These are phyloP conservation scores for Cryptococcus wingfieldii DNA, from an alignment of 1,284 basidiomycete species.

Conservation along the genomic window DNA sequence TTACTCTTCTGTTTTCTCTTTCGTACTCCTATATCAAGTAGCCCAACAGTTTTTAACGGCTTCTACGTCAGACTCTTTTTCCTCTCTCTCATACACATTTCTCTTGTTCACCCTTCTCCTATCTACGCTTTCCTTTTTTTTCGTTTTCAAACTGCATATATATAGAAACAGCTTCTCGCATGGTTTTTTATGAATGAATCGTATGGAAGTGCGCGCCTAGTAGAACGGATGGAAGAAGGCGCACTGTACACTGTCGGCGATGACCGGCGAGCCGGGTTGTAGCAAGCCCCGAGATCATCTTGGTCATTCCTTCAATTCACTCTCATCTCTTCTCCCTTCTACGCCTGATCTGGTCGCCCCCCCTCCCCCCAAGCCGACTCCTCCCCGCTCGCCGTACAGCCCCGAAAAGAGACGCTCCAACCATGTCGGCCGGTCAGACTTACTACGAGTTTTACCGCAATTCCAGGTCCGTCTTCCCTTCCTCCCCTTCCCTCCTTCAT, in stretches of 20 bases:
- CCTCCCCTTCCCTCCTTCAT: neutral
- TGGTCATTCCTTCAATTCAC: no score
- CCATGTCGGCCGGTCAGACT: conserved; percentile 50
- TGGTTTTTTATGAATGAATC: neutral
- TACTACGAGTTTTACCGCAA: conserved; percentile 85
- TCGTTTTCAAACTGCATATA: neutral
- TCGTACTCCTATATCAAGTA: neutral
- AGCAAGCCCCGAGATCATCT: no score
- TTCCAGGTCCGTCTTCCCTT: conserved; percentile 26
- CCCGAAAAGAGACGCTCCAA: neutral
- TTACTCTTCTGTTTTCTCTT: neutral
- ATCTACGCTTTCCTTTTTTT: neutral
- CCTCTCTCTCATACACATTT: neutral
- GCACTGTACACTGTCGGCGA: no score
- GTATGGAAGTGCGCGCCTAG: neutral
- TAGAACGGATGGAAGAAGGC: no score
- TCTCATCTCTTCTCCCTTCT: no score
- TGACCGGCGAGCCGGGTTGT: no score
- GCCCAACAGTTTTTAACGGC: neutral
- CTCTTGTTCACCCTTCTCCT: neutral
- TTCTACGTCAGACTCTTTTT: neutral
- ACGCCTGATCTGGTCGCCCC: no score
- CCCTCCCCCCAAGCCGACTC: no score
- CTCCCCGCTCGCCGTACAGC: no score
- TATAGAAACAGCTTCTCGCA: neutral